Evolutionary conservation across 768 basidiomycete species (phyloP).

Genomic region (Pisolithus albus): DNA sequence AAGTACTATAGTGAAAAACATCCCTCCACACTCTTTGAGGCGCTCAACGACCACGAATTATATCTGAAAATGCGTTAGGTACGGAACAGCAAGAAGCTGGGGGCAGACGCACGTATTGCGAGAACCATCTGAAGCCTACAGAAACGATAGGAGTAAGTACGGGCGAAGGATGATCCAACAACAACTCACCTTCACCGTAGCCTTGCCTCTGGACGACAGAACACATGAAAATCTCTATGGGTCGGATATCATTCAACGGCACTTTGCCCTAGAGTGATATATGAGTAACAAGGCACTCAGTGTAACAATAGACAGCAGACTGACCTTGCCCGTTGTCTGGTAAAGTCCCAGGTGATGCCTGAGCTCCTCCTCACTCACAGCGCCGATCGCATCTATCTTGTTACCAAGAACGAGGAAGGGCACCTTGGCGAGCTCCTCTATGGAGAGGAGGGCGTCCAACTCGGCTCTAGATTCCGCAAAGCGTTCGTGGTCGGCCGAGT

Average conservation of each 20-base stretch:
- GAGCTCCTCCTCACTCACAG: conserved; percentile 95
- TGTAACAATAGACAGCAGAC: conserved; percentile 7
- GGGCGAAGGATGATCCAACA: background rate
- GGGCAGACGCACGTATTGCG: conserved; percentile 76
- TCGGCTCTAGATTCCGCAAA: conserved; percentile 96
- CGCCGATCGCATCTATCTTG: conserved; percentile 98
- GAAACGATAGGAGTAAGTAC: conserved; percentile 2
- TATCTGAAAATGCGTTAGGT: conserved; percentile 18
- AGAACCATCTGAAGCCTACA: conserved; percentile 88
- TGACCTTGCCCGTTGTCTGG: conserved; percentile 98
- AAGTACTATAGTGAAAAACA: no score
- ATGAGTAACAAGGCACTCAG: conserved; percentile 3
- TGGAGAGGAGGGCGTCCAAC: conserved; percentile 90
- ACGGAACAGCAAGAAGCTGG: background rate
- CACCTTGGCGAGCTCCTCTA: conserved; percentile 92
- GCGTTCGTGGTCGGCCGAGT: conserved; percentile 94
- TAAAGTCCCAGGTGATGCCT: conserved; percentile 92
- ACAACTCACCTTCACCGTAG: conserved; percentile 79
- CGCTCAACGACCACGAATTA: conserved; percentile 7
- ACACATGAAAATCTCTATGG: conserved; percentile 99
- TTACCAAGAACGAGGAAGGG: conserved; percentile 98
- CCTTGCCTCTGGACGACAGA: conserved; percentile 98
- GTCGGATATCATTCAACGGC: conserved; percentile 91
- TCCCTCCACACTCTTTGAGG: conserved; percentile 2
- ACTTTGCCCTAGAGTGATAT: conserved; percentile 74